Conservation (phyloP, 179 eudicot genomes). For the Beta lomatogona region DNA sequence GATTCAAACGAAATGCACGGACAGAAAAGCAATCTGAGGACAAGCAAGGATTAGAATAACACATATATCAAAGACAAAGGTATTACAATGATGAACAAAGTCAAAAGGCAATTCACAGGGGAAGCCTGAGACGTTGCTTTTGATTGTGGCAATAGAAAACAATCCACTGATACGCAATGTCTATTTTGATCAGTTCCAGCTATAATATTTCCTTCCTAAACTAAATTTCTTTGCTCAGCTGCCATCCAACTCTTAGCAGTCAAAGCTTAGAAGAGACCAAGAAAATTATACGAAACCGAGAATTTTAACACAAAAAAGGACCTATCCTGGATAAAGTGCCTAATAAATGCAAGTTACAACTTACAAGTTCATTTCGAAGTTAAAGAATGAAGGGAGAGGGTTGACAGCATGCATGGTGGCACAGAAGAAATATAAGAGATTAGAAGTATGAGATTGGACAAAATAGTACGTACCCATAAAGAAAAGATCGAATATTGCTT, state of each 20-base stretch:
- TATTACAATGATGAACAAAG: too few relatives aligned
- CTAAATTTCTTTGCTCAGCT: not conserved
- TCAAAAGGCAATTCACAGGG: not conserved
- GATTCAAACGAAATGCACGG: too few relatives aligned
- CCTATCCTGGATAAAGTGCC: not conserved
- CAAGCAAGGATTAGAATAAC: too few relatives aligned
- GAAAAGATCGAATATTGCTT: slow-evolving; percentile 66
- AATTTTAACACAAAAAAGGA: not conserved
- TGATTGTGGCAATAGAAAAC: not conserved
- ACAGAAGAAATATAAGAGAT: not conserved
- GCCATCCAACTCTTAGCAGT: not conserved
- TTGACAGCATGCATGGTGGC: not conserved
- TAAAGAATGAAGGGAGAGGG: slow-evolving; percentile 1
- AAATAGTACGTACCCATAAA: slow-evolving; percentile 69
- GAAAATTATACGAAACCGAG: not conserved
- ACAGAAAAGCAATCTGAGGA: too few relatives aligned
- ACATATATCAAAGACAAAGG: too few relatives aligned
- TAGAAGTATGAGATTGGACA: slow-evolving; percentile 18
- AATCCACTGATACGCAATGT: not conserved
- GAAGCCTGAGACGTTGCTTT: not conserved
- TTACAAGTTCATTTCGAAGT: not conserved
- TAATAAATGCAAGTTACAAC: not conserved
- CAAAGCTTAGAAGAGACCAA: slow-evolving; percentile 2
- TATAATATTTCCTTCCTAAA: not conserved
- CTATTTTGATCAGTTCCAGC: not conserved